Conservation (phyloP, 495 filamentous ascomycete genomes). For the Sordaria brevicollis region DNA sequence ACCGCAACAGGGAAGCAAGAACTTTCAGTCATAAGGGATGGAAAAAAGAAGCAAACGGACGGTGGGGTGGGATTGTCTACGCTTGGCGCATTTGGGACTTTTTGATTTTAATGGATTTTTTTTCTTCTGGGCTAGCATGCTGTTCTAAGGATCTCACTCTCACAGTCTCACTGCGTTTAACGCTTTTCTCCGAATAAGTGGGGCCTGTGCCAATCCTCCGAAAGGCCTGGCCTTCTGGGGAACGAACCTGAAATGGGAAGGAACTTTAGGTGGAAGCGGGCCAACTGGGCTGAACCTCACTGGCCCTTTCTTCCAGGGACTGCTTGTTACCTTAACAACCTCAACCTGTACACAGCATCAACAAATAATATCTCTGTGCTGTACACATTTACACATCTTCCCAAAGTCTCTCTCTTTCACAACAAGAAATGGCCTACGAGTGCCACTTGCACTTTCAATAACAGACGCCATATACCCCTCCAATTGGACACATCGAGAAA, state of each 20-base stretch:
- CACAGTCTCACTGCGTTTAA: neutral
- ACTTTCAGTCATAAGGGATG: neutral
- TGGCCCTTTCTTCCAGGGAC: neutral
- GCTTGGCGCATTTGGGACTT: neutral
- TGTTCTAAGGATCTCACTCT: neutral
- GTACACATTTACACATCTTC: neutral
- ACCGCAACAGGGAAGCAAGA: neutral
- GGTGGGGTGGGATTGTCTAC: neutral
- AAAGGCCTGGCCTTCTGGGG: neutral
- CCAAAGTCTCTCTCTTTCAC: neutral
- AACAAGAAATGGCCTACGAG: neutral
- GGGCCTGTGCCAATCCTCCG: neutral
- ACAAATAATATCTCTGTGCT: neutral
- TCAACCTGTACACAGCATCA: neutral
- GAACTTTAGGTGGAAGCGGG: neutral
- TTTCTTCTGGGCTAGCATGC: neutral
- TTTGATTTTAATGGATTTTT: neutral
- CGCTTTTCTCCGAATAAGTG: neutral
- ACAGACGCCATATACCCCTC: neutral
- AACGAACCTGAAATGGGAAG: neutral
- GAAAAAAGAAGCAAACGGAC: neutral
- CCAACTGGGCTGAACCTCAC: neutral
- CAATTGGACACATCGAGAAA: neutral
- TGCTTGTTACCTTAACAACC: neutral
- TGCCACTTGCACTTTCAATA: neutral